phyloP scores from a whole-genome alignment of 441 rosid genomes.

The Sinapis alba region DNA sequence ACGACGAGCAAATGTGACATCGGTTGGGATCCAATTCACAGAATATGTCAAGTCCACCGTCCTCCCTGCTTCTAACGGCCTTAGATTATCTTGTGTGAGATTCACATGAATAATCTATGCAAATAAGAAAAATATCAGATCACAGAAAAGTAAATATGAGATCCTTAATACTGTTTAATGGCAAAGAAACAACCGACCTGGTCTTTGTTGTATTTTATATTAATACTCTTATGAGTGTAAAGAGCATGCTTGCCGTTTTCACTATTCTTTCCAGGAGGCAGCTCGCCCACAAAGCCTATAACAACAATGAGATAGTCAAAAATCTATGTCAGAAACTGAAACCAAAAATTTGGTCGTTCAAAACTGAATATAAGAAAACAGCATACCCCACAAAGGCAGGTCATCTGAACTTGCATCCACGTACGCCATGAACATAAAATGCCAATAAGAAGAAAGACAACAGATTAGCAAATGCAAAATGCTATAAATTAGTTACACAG shows the following conservation, averaged over 20 bases:
- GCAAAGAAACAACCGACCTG: conserved; percentile 58
- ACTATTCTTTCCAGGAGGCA: conserved; percentile 73
- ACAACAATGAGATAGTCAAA: conserved; percentile 24
- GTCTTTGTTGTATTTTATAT: conserved; percentile 73
- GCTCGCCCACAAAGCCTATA: conserved; percentile 87
- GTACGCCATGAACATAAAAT: conserved; percentile 29
- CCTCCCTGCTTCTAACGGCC: conserved; percentile 73
- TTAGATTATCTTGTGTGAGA: conserved; percentile 79
- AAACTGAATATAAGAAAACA: conserved; percentile 3
- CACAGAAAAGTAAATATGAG: not conserved
- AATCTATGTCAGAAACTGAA: conserved; percentile 9
- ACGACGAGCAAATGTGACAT: conserved; percentile 82
- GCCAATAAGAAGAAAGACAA: conserved; percentile 9
- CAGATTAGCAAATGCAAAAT: conserved; percentile 6
- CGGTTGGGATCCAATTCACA: conserved; percentile 71
- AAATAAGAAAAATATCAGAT: conserved; percentile 3
- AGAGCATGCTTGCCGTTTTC: conserved; percentile 79
- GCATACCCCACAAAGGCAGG: conserved; percentile 95
- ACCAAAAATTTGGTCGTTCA: not conserved
- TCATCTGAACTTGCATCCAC: conserved; percentile 73
- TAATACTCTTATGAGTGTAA: conserved; percentile 78
- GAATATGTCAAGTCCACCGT: conserved; percentile 77
- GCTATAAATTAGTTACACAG: not conserved
- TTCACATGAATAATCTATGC: conserved; percentile 89
- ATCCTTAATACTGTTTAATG: not conserved